Evolutionary conservation across 768 basidiomycete species (phyloP), one percentile per base, ranked within the genome.

Genomic region (Pholiota conissans): DNA sequence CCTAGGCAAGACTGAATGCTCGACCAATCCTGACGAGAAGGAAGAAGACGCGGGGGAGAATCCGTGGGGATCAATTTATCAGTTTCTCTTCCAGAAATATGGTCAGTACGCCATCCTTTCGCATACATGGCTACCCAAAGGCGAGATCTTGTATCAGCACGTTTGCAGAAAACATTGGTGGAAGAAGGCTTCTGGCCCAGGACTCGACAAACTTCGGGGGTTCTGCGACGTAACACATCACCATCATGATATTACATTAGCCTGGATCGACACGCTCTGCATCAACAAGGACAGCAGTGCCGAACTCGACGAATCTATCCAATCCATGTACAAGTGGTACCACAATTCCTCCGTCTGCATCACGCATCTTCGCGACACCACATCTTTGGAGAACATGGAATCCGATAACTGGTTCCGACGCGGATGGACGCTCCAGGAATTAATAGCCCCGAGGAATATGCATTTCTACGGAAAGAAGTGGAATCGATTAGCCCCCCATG

Each of bases 211-310:
- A 10, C 42, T 54, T 4, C 28, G 46, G 30, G 30, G 45, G 11
- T 54, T 54, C 27, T 54, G 52, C 42, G 20, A 34, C 11, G 52
- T 46, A 0, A 22, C 40, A 3, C 11, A 20, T 8, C 51, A n/a
- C 5, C 40, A 54, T 1, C 32, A 54, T 22, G 40, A n/a, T 2
- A 22, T 45, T 10, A 29, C 28, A 1, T 27, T 54, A 13, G 52
- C 40, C 14, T 54, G 52, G 52, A 54, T 54, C 28, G 52, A 54
- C 29, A 54, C 52, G 11, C 27, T 54, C 9, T 54, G 52, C 40
- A 54, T 54, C 28, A 45, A 54, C 29, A 54, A 54, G 28, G 40
- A 54, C 14, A 54, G 52, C 42, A 54, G 52, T 22, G 42, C 52
- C n/a, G 52, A 54, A 28, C 52, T 54, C 10, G 52, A 54, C 28